Evolutionary conservation across 2,329 filamentous ascomycete species (phyloP).

Genomic region (Fusarium protoensiforme): DNA sequence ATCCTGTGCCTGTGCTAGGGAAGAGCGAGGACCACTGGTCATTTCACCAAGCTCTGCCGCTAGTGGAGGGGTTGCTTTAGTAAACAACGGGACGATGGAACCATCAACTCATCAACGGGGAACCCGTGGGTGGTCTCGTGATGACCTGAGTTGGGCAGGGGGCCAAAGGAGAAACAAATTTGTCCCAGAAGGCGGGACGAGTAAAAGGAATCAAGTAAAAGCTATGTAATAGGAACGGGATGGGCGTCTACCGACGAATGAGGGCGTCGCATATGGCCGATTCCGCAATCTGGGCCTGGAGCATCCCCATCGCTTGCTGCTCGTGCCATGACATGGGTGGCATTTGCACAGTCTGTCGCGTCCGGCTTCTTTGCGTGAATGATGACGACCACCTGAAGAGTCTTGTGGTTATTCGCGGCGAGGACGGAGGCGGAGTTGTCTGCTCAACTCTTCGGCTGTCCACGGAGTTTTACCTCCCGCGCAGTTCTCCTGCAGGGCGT

Average conservation of each 20-base stretch:
- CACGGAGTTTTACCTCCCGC: neutral
- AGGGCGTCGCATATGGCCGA: slow-evolving; percentile 25
- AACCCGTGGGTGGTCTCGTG: slow-evolving; percentile 42
- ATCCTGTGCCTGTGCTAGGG: slow-evolving; percentile 26
- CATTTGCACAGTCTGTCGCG: slow-evolving; percentile 14
- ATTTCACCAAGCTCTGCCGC: neutral
- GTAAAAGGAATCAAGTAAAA: slow-evolving; percentile 45
- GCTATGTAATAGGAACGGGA: slow-evolving; percentile 44
- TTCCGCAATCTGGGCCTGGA: slow-evolving; percentile 35
- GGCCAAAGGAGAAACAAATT: slow-evolving; percentile 25
- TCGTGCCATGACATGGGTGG: slow-evolving; percentile 33
- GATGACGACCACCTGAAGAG: neutral
- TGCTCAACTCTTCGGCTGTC: neutral
- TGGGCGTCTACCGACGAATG: slow-evolving; percentile 42
- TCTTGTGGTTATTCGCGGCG: neutral
- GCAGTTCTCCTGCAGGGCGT: slow-evolving; percentile 15
- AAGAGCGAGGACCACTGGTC: neutral
- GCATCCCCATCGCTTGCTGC: slow-evolving; percentile 22
- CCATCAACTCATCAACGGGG: slow-evolving; percentile 22
- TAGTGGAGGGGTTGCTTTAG: slow-evolving; percentile 37
- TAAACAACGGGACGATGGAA: slow-evolving; percentile 21
- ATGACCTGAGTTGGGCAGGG: slow-evolving; percentile 29
- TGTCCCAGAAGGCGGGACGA: slow-evolving; percentile 13
- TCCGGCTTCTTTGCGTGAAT: neutral
- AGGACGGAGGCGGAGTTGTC: neutral